Conservation (phyloP, 164 flowering plant species). For the Euptelea pleiosperma region DNA sequence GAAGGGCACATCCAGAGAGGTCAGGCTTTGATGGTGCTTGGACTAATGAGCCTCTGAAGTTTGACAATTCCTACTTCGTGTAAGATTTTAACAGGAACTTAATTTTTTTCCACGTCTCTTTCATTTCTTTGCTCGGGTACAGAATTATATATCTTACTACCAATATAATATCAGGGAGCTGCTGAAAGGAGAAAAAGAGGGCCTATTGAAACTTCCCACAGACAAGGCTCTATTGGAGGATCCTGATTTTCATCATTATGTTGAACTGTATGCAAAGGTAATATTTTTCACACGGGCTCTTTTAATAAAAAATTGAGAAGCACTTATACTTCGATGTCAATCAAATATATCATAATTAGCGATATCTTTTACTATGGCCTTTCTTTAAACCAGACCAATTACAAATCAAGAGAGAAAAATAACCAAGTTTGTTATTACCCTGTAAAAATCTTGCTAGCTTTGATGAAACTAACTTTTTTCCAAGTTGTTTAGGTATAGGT, state of each 20-base stretch:
- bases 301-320: neutral
- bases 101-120: neutral
- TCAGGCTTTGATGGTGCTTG: slow-evolving; percentile 86
- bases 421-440: neutral
- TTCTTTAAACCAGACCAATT: too few species aligned
- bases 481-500: too few species aligned
- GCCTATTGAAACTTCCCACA: slow-evolving; percentile 67
- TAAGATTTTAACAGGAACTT: slow-evolving; percentile 30
- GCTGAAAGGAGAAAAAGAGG: slow-evolving; percentile 52
- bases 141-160: slow-evolving; percentile 14
- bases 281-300: slow-evolving; percentile 5
- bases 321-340: slow-evolving; percentile 14
- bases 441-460: neutral
- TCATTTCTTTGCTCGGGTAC: neutral
- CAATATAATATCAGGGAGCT: slow-evolving; percentile 53
- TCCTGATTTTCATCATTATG: slow-evolving; percentile 62
- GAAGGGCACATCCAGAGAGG: slow-evolving; percentile 77
- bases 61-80: slow-evolving; percentile 79
- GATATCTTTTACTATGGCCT: too few species aligned
- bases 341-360: too few species aligned
- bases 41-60: slow-evolving; percentile 71
- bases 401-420: neutral
- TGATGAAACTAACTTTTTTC: too few species aligned
- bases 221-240: slow-evolving; percentile 65
- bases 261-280: slow-evolving; percentile 81